Evolutionary conservation across 768 basidiomycete genomes (phyloP).

Genomic region (Mycena crocata): DNA sequence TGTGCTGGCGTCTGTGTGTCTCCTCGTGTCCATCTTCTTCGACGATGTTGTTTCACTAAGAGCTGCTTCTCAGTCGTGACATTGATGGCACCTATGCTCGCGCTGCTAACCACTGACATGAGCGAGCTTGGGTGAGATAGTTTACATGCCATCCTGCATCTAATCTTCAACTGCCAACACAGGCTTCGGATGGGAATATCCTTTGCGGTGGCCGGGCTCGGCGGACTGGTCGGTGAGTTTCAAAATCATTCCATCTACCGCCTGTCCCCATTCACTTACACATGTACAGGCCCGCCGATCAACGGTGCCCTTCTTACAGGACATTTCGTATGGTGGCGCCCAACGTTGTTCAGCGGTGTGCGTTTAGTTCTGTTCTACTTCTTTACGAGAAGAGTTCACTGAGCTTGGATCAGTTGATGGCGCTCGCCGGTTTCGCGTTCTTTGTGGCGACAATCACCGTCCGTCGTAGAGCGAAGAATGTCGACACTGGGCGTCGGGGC

Average conservation of each 20-base stretch:
- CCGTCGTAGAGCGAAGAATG: too few species aligned
- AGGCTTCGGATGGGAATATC: constrained; percentile 42
- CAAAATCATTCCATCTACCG: background rate
- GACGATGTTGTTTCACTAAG: background rate
- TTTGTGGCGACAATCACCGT: too few species aligned
- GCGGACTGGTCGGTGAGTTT: background rate
- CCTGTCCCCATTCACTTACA: background rate
- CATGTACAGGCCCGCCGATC: constrained; percentile 49
- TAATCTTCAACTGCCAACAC: background rate
- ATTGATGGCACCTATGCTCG: constrained; percentile 44
- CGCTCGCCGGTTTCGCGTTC: background rate
- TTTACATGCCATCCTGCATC: background rate
- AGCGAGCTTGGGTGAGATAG: constrained; percentile 50
- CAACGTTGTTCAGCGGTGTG: constrained; percentile 49
- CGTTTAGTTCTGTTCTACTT: background rate
- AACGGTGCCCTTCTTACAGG: constrained; percentile 50
- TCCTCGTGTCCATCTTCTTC: constrained; percentile 2
- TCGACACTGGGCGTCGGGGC: too few species aligned
- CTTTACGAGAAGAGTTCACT: background rate
- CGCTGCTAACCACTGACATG: constrained; percentile 43
- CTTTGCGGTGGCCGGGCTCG: constrained; percentile 25
- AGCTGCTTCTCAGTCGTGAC: constrained; percentile 50
- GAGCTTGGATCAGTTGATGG: background rate
- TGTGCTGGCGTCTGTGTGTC: constrained; percentile 49
- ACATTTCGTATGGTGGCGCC: constrained; percentile 52